Base-by-base conservation (phyloP, 805 yeast genomes). In the Teunomyces pallodes region DNA sequence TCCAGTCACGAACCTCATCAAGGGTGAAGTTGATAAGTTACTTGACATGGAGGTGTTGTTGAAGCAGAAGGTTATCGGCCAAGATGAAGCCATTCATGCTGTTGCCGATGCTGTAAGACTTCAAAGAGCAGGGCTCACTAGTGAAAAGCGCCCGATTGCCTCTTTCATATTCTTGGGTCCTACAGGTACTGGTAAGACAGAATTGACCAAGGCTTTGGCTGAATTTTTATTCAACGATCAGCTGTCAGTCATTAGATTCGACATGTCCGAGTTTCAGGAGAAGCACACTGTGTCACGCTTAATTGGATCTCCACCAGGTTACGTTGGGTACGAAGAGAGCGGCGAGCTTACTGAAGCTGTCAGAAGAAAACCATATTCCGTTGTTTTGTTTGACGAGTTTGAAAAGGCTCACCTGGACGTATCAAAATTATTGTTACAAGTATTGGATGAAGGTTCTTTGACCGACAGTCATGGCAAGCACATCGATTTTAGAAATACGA, bases 141-240 rank as follows among this genome's bases (percentile, higher is more conserved):
- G 88, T 65, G 96, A 90, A 54, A 87, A 87, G 67, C 80, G 97
- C 52, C 99, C 99, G 5, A 91, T 92, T 58, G 98, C 97, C 1
- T 87, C 96, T 47, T 94, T 94, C 67, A 86, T 92, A 86, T 94
- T 94, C 68, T 75, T 94, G 55, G 99, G 99, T 17, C 98, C 99
- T 46, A 94, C 99, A 0, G 99, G 99, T 71, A 92, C 98, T 0
- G 99, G 99, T 71, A 92, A 92, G 68, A 94, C 99, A 0, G 98
- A 94, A 66, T 77, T 94, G 45, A 91, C 97, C 6, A 92, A 94
- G 66, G 84, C 95, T 0, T 77, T 92, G 48, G 96, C 98, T 2
- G 90, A 90, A 58, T 94, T 94, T 59, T 69, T 92, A 58, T 94
- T 94, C 69, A 94, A 90, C 61, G 92, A 92, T 65, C 90, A 88